phyloP scores from a whole-genome alignment of 805 yeast genomes.

The Wickerhamiella nectarea region DNA sequence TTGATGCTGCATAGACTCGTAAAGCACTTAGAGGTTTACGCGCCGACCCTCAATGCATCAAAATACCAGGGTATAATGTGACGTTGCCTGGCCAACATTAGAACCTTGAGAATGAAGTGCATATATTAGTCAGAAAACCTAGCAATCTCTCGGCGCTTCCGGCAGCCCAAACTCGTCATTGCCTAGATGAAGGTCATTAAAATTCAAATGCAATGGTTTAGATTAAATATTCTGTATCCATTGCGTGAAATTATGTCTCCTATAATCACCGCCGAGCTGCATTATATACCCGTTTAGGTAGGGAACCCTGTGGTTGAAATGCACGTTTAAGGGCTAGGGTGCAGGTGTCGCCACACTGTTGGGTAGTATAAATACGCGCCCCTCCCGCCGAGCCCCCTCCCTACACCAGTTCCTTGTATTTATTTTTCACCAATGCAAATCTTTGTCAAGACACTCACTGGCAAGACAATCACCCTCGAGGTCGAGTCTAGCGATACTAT shows the following conservation, averaged over 20 bases:
- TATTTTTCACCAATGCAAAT: constrained; percentile 56
- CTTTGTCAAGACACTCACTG: constrained; percentile 80
- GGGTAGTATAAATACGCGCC: constrained; percentile 4
- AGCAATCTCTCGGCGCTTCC: neutral
- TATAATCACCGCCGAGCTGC: constrained; percentile 30
- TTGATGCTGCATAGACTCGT: too few relatives aligned
- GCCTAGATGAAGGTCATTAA: neutral
- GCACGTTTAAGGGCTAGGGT: neutral
- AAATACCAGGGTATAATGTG: too few relatives aligned
- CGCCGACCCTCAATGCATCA: too few relatives aligned
- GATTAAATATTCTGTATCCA: neutral
- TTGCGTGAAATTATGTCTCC: neutral
- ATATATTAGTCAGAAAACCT: neutral
- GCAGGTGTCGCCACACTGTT: constrained; percentile 1
- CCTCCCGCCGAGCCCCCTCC: neutral
- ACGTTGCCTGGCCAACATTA: neutral
- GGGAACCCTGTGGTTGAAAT: constrained; percentile 2
- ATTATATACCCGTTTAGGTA: neutral
- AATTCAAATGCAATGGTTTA: neutral
- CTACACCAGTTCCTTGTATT: constrained; percentile 1
- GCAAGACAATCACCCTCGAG: constrained; percentile 78
- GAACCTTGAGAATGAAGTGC: neutral
- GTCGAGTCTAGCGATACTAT: constrained; percentile 92
- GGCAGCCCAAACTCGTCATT: neutral
- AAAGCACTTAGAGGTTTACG: too few relatives aligned